Conservation (phyloP, 257 asterid species). For the Capsicum baccatum region DNA sequence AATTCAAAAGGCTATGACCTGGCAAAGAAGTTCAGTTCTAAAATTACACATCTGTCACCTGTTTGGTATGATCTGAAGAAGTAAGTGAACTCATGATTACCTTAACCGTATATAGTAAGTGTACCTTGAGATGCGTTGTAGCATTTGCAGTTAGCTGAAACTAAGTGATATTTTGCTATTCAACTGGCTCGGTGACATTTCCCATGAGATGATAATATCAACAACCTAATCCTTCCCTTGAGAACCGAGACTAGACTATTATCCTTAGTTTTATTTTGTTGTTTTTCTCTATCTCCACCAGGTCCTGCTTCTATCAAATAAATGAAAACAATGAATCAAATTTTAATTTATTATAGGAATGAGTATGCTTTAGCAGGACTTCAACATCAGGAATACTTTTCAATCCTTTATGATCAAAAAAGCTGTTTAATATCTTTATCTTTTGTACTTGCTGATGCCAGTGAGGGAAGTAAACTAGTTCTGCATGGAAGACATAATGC, state of each 20-base stretch:
- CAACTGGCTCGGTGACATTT: background rate
- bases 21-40: slow-evolving; percentile 79
- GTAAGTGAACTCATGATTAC: slow-evolving; percentile 41
- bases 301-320: background rate
- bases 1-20: slow-evolving; percentile 84
- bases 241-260: background rate
- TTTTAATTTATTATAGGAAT: background rate
- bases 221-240: background rate
- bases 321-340: background rate
- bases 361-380: background rate
- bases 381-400: background rate
- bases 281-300: background rate
- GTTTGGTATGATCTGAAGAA: slow-evolving; percentile 96
- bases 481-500: slow-evolving; percentile 95
- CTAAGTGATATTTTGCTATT: background rate
- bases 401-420: background rate
- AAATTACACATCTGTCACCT: slow-evolving; percentile 88
- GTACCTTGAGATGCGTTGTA: background rate
- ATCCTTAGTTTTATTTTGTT: background rate
- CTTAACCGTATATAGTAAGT: background rate
- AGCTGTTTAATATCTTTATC: slow-evolving; percentile 20
- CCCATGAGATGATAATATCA: background rate
- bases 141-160: background rate
- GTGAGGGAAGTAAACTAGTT: slow-evolving; percentile 71
- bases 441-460: slow-evolving; percentile 46